Evolutionary conservation across 495 filamentous ascomycete species (phyloP).

Genomic region (Aspergillus conjunctus): DNA sequence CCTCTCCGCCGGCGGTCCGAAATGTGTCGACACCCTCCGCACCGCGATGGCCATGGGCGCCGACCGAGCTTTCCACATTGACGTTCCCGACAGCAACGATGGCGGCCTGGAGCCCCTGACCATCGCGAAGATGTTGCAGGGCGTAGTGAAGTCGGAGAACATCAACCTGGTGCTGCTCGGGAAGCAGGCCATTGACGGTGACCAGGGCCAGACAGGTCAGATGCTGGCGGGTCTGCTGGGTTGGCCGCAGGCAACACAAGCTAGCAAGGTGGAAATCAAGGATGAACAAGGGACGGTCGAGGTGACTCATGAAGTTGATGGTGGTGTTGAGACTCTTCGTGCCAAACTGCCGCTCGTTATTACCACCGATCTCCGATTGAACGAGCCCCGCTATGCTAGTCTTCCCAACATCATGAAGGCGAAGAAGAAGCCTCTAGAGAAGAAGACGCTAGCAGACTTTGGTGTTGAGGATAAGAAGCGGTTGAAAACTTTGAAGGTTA

Average conservation of each 20-base stretch:
- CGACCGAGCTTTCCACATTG: slow-evolving; percentile 85
- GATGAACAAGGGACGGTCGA: slow-evolving; percentile 57
- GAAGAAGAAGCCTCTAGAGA: slow-evolving; percentile 98
- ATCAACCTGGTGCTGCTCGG: slow-evolving; percentile 90
- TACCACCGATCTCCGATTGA: slow-evolving; percentile 92
- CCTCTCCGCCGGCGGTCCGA: slow-evolving; percentile 82
- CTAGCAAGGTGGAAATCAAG: slow-evolving; percentile 74
- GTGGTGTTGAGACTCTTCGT: slow-evolving; percentile 85
- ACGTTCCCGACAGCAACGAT: slow-evolving; percentile 56
- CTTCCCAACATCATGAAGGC: slow-evolving; percentile 99
- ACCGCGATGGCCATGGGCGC: slow-evolving; percentile 99
- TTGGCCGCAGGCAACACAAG: slow-evolving; percentile 95
- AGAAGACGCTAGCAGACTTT: slow-evolving; percentile 81
- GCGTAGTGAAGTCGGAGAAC: slow-evolving; percentile 76
- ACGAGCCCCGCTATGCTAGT: slow-evolving; percentile 92
- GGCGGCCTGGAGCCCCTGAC: slow-evolving; percentile 80
- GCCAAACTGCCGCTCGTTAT: slow-evolving; percentile 86
- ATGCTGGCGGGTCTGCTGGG: slow-evolving; percentile 93
- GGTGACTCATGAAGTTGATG: slow-evolving; percentile 91
- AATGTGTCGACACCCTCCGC: slow-evolving; percentile 81
- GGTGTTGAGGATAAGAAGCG: slow-evolving; percentile 72
- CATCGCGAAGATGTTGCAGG: slow-evolving; percentile 84
- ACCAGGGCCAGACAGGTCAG: slow-evolving; percentile 94
- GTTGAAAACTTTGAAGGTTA: slow-evolving; percentile 86
- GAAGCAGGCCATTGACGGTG: slow-evolving; percentile 98